A percentile compares a stretch with the other conserved stretches of the same genome.
Conservation (phyloP, 2,329 filamentous ascomycete species). For the Phyllosticta capitalensis region DNA sequence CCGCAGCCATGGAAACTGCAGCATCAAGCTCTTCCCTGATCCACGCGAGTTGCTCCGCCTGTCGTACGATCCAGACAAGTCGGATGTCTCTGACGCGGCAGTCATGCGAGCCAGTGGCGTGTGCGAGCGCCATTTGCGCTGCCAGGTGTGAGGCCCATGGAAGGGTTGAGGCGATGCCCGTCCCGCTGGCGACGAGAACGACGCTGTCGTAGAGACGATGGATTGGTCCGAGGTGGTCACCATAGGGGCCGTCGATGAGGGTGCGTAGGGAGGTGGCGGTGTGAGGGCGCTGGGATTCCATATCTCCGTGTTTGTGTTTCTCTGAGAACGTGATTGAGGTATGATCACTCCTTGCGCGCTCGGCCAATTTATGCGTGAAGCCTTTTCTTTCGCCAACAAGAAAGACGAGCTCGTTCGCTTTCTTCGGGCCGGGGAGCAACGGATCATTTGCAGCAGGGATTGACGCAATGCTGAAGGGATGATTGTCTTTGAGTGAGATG, state of each 20-base stretch:
- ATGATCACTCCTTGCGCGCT: not conserved
- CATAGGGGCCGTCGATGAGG: conserved; percentile 23
- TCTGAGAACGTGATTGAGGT: not conserved
- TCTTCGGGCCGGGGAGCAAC: not conserved
- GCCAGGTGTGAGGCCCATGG: conserved; percentile 14
- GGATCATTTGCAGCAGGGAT: conserved; percentile 4
- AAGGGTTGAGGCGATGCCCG: conserved; percentile 13
- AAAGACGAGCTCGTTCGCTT: conserved; percentile 16
- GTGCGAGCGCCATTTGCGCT: not conserved
- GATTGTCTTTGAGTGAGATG: conserved; percentile 17
- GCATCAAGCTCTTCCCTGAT: conserved; percentile 11
- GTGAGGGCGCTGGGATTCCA: not conserved
- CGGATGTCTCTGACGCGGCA: conserved; percentile 8
- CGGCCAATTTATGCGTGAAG: conserved; percentile 17
- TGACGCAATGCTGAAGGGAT: conserved; percentile 25
- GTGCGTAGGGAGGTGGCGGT: conserved; percentile 7
- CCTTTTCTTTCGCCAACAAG: conserved; percentile 17
- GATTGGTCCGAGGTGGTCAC: conserved; percentile 13
- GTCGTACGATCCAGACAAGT: conserved; percentile 14
- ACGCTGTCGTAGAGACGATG: conserved; percentile 14
- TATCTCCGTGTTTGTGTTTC: not conserved
- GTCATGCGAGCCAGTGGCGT: not conserved
- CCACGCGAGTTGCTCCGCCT: conserved; percentile 11
- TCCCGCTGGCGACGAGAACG: conserved; percentile 14
- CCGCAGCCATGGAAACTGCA: not conserved